Evolutionary conservation across 1,139 yeast genomes (phyloP).

Genomic region (Saccharomyces hybrid): DNA sequence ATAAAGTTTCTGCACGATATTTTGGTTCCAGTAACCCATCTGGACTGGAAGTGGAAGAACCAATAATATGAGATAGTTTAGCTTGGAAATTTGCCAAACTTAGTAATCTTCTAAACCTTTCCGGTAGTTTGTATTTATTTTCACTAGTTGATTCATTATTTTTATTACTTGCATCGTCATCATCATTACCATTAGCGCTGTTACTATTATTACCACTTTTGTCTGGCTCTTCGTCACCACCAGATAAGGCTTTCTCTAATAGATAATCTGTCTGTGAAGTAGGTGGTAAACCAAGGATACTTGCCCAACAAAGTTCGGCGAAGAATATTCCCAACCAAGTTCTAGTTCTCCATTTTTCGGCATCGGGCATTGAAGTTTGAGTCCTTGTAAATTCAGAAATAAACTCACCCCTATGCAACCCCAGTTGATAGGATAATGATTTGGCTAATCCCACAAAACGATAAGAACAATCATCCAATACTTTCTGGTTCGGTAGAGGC

Average conservation of each 20-base stretch:
- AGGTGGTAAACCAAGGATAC: constrained; percentile 81
- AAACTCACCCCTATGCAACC: constrained; percentile 89
- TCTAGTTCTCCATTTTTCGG: constrained; percentile 90
- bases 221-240: constrained; percentile 27
- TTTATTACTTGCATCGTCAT: constrained; percentile 3
- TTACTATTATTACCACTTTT: constrained; percentile 5
- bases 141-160: not conserved
- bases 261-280: constrained; percentile 77
- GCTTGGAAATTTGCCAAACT: constrained; percentile 77
- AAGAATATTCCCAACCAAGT: constrained; percentile 88
- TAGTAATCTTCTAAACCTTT: constrained; percentile 62
- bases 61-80: constrained; percentile 78
- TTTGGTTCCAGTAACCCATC: constrained; percentile 86
- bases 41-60: constrained; percentile 77
- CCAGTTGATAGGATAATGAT: constrained; percentile 75
- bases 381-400: constrained; percentile 86
- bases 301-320: constrained; percentile 86
- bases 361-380: constrained; percentile 81
- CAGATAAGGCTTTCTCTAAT: constrained; percentile 69
- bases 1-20: constrained; percentile 71
- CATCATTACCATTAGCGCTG: too few relatives aligned
- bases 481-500: constrained; percentile 93
- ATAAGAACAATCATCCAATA: constrained; percentile 84
- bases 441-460: constrained; percentile 84
- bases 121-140: constrained; percentile 43